Evolutionary conservation across 192 early-diverging fungal species (phyloP), one percentile per base, ranked within the genome.

Genomic region (Phycomyces nitens): DNA sequence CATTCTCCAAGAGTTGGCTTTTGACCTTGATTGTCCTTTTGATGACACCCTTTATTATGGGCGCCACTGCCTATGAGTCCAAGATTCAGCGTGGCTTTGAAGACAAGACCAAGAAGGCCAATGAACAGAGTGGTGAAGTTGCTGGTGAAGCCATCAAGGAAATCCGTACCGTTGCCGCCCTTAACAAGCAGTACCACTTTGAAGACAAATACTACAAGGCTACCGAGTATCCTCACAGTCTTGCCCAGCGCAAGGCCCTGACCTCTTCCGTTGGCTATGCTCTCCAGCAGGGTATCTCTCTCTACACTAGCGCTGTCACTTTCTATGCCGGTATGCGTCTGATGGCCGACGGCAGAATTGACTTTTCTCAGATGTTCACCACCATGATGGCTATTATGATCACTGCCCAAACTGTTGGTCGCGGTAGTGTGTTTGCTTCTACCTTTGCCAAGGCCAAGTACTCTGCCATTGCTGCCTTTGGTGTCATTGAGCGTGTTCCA

Each of bases 101-200:
- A 51, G 75, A 77, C 27, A 76, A 82, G 62, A 86, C 84, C 24
- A 87, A 90, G 70, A 81, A 74, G 51, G 87, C 89, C 0, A 92
- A 94, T 76, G 89, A 92, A 64, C 66, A 79, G 27, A 84, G 88
- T 16, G 92, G 88, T 59, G 86, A 94, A 72, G 84, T 92, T 59
- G 92, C 93, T 23, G 80, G 84, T 66, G 93, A 97, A 76, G 89
- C 92, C 5, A 88, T 96, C 29, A 72, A 82, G 18, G 87, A 90
- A 58, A 89, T 97, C 26, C 90, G 92, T 51, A 97, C 95, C 1
- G 89, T 97, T 22, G 84, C 89, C 29, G 79, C 92, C 6, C 80
- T 97, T 29, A 89, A 83, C 15, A 83, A 86, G 50, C 86, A 94
- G 70, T 67, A 75, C 20, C 70, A 72, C 22, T 96, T 98, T 68